phyloP scores from a whole-genome alignment of 148 eudicot genomes.

The Rhododendron molle region DNA sequence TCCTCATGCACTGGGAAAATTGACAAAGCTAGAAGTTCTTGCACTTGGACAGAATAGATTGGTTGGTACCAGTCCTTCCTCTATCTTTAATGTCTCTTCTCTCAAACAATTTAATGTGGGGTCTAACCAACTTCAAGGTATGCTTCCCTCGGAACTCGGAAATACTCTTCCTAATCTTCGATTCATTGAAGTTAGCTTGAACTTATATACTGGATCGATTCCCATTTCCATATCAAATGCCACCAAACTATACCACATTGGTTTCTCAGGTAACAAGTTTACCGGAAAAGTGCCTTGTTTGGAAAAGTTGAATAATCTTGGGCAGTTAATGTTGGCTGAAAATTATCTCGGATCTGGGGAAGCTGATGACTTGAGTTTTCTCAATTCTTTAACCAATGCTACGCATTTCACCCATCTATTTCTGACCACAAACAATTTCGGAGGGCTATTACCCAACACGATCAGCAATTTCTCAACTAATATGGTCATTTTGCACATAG shows the following conservation, averaged over 20 bases:
- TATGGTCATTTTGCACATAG: background rate
- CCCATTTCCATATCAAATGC: background rate
- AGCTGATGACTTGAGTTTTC: too few relatives aligned
- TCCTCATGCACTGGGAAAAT: too few relatives aligned
- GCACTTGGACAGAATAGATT: background rate
- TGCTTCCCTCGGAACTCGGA: background rate
- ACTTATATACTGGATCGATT: background rate
- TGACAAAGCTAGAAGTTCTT: background rate
- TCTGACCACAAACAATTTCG: too few relatives aligned
- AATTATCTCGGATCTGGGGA: too few relatives aligned
- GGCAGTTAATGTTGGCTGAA: too few relatives aligned
- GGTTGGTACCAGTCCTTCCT: background rate
- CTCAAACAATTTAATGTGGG: background rate
- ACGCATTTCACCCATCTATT: rapidly evolving
- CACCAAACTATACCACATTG: background rate
- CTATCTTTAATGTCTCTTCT: background rate
- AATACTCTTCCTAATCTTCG: too few relatives aligned
- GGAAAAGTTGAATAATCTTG: background rate
- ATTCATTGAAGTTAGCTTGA: background rate
- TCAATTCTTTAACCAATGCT: too few relatives aligned
- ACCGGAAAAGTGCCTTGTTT: background rate
- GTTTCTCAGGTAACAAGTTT: background rate
- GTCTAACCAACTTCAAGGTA: background rate
- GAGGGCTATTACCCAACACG: too few relatives aligned
- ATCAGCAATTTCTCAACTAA: slow-evolving; percentile 11